Base-by-base conservation (phyloP, 495 filamentous ascomycete species). In the Rhypophila decipiens region DNA sequence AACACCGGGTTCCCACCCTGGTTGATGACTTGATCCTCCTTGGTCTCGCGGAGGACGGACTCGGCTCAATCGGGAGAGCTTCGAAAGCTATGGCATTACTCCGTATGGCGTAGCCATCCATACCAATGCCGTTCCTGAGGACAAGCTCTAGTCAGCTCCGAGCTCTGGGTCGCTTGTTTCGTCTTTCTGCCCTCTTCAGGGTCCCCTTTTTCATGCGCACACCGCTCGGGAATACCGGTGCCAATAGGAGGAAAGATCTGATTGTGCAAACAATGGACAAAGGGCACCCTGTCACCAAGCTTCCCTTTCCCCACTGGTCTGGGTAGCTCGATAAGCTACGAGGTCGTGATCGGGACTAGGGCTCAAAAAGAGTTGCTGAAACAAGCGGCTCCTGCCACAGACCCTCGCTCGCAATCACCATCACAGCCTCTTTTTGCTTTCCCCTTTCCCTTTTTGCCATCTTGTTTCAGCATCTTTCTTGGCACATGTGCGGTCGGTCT, bases 401-500 rank as follows among this genome's bases (percentile, higher is more conserved):
- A n/a, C n/a, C n/a, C n/a, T n/a, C n/a, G n/a, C n/a, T n/a, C n/a
- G n/a, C n/a, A n/a, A n/a, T n/a, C n/a, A n/a, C n/a, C n/a, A n/a
- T n/a, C n/a, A n/a, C n/a, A n/a, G n/a, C n/a, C n/a, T n/a, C n/a
- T n/a, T n/a, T n/a, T n/a, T n/a, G n/a, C n/a, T n/a, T 12, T 31
- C 23, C 12, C 9, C 42, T 17, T 20, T n/a, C 15, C 5, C 15
- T 44, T 18, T 18, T 33, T 9, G n/a, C 19, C 18, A 8, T 12
- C 15, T 21, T 17, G 42, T 44, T 44, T 44, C 42, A 44, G 42
- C 24, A 44, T 44, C 42, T 17, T 17, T 29, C 42, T 34, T 17
- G 42, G 42, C 42, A 20, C 21, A 24, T 24, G 9, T 18, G 15
- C 36, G 12, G 12, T 15, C 17, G 12, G 31, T n/a, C n/a, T n/a